Evolutionary conservation across 805 yeast species (phyloP).

Genomic region (Saccharomycopsis fermentans): DNA sequence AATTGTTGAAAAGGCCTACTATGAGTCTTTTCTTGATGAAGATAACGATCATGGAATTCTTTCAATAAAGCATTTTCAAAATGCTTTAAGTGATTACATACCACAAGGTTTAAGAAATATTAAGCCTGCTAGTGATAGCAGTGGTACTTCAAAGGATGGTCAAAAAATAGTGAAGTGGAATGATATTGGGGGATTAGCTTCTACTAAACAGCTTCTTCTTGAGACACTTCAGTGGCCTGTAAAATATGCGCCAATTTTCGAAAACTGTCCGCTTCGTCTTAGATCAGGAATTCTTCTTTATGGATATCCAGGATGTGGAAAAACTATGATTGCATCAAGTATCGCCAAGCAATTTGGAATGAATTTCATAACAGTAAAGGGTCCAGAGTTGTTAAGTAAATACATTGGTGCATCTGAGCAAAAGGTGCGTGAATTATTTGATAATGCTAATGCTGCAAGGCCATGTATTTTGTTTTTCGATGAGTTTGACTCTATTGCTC

Average conservation of each 20-base stretch:
- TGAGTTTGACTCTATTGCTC: slow-evolving; percentile 95
- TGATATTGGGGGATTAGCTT: slow-evolving; percentile 80
- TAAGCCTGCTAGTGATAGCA: too few species aligned
- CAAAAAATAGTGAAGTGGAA: slow-evolving; percentile 47
- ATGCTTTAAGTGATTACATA: slow-evolving; percentile 55
- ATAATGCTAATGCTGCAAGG: slow-evolving; percentile 87
- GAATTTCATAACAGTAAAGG: slow-evolving; percentile 86
- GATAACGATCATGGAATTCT: background rate
- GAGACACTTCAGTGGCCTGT: slow-evolving; percentile 98
- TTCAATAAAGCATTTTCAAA: slow-evolving; percentile 31
- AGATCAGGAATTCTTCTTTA: slow-evolving; percentile 85
- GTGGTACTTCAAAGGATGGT: background rate
- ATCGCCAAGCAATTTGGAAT: slow-evolving; percentile 90
- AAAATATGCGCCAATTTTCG: slow-evolving; percentile 90
- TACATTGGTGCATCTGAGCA: slow-evolving; percentile 97
- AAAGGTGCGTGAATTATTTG: slow-evolving; percentile 84
- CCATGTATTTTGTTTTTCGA: slow-evolving; percentile 91
- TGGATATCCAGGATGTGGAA: slow-evolving; percentile 98
- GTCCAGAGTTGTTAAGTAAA: slow-evolving; percentile 91
- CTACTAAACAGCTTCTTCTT: slow-evolving; percentile 62
- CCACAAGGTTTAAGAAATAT: slow-evolving; percentile 85
- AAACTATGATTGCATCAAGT: slow-evolving; percentile 85
- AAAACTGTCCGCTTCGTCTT: slow-evolving; percentile 73
- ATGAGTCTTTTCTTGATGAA: slow-evolving; percentile 28
- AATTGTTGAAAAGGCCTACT: slow-evolving; percentile 59